phyloP scores from a whole-genome alignment of 1,284 basidiomycete genomes.

The Sutorius eximius region DNA sequence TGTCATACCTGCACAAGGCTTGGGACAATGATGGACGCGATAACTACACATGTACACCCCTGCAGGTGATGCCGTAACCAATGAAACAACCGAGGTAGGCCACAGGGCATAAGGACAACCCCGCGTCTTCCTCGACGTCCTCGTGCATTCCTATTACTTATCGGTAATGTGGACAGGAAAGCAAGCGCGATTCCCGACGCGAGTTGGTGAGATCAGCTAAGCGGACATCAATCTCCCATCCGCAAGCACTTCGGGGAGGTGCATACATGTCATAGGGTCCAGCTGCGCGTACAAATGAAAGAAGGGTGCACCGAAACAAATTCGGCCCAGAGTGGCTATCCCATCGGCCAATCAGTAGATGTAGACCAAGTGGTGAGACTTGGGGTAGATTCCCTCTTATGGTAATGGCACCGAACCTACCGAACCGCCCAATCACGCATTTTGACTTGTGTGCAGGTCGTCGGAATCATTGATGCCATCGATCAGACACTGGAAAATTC shows the following conservation, averaged over 20 bases:
- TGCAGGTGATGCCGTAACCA: slow-evolving; percentile 8
- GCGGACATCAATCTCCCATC: not conserved
- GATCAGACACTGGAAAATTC: not conserved
- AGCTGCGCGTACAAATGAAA: slow-evolving; percentile 9
- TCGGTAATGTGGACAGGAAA: slow-evolving; percentile 6
- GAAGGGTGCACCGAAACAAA: slow-evolving; percentile 1
- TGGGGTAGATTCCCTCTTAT: not conserved
- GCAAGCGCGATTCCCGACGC: slow-evolving; percentile 5
- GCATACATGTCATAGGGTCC: slow-evolving; percentile 21
- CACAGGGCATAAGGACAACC: not conserved
- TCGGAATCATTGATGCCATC: slow-evolving; percentile 15
- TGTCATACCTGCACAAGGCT: not conserved
- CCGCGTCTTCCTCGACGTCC: slow-evolving; percentile 17
- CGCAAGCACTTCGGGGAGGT: not conserved
- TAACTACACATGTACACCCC: not conserved
- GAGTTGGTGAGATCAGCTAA: slow-evolving; percentile 2
- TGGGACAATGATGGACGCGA: slow-evolving; percentile 1
- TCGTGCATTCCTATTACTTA: slow-evolving; percentile 7
- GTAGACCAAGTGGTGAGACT: not conserved
- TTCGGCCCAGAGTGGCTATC: not conserved
- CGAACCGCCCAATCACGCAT: not conserved
- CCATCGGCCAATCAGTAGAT: not conserved
- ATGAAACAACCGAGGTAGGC: slow-evolving; percentile 2
- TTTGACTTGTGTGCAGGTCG: not conserved
- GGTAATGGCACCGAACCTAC: not conserved